These are phyloP conservation scores for Vitis hybrid DNA, from an alignment of 177 flowering plant genomes.

Conservation along the genomic window DNA sequence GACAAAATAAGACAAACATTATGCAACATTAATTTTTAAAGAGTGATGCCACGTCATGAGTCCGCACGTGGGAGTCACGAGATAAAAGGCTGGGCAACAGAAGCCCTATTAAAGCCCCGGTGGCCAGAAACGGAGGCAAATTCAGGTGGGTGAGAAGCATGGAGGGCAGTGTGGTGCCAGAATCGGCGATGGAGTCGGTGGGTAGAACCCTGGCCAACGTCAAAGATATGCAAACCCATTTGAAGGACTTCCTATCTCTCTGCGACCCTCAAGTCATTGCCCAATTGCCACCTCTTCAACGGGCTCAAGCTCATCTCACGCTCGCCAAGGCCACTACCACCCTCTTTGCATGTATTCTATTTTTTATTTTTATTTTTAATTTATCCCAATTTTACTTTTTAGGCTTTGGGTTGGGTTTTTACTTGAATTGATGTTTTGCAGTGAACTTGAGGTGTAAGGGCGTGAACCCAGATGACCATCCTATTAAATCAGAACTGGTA, in stretches of 20 bases:
- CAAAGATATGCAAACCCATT: constrained; percentile 43
- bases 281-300: constrained; percentile 63
- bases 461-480: constrained; percentile 72
- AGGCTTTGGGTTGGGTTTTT: neutral
- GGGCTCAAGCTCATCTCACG: constrained; percentile 62
- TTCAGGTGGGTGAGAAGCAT: neutral
- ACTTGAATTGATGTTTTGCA: constrained; percentile 24
- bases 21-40: too few relatives aligned
- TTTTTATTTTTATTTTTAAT: neutral
- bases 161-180: constrained; percentile 53
- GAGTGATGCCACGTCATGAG: too few relatives aligned
- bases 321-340: constrained; percentile 65
- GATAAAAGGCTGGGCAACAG: too few relatives aligned
- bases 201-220: constrained; percentile 41
- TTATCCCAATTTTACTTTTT: neutral
- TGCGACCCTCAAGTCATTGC: constrained; percentile 55
- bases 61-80: too few relatives aligned
- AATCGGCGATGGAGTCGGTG: constrained; percentile 55
- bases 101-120: too few relatives aligned
- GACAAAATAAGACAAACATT: too few relatives aligned
- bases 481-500: constrained; percentile 80
- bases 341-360: constrained; percentile 51
- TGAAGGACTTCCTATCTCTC: constrained; percentile 46
- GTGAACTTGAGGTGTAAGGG: constrained; percentile 87
- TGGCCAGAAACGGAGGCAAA: too few relatives aligned